A percentile compares a stretch with the other conserved stretches of the same genome.
phyloP scores from a whole-genome alignment of 331 rosid genomes.

The Phaseolus coccineus region DNA sequence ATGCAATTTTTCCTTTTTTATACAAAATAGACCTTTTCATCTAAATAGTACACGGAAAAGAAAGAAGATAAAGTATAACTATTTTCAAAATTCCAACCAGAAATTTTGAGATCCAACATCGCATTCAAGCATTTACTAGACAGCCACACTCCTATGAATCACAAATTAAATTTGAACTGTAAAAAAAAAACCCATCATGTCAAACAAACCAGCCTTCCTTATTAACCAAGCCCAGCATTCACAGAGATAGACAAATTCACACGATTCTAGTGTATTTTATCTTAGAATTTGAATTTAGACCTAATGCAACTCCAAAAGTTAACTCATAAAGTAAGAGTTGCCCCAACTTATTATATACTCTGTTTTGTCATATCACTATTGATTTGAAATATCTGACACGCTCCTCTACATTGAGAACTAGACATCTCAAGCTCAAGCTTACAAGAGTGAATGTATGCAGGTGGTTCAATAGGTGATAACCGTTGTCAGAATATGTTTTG shows the following conservation, averaged over 20 bases:
- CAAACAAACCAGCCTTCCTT: no score
- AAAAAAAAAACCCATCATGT: no score
- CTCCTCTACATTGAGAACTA: no score
- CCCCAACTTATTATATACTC: not conserved
- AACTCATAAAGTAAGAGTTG: no score
- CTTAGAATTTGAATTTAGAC: not conserved
- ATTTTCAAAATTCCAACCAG: conserved; percentile 1
- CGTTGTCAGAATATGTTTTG: not conserved
- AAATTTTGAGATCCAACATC: not conserved
- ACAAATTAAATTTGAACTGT: no score
- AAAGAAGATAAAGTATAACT: not conserved
- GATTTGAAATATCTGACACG: not conserved
- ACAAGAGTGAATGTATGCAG: not conserved
- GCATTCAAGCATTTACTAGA: no score
- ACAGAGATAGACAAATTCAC: not conserved
- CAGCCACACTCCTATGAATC: no score
- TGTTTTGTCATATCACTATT: no score
- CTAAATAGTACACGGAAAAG: not conserved
- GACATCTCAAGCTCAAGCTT: not conserved
- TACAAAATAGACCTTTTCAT: not conserved
- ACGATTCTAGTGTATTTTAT: conserved; percentile 3
- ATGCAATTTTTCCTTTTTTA: not conserved
- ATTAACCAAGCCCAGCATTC: no score
- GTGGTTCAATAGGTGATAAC: not conserved
- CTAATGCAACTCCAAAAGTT: not conserved